These are phyloP conservation scores for Acanthamoeba culbertsoni DNA, from an alignment of 208 protist genomes.

Conservation along the genomic window DNA sequence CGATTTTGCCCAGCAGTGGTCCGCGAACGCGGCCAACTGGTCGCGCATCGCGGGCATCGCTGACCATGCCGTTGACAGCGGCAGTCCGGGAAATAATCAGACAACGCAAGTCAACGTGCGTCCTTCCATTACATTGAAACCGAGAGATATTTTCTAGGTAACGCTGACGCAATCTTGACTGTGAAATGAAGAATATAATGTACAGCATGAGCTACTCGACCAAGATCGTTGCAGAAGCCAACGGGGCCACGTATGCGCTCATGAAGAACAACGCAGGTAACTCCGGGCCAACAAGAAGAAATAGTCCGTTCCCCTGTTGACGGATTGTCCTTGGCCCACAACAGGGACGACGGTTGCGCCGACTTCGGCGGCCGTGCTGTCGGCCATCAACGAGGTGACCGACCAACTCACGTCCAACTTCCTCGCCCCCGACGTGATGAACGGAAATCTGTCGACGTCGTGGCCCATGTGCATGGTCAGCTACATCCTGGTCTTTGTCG, in stretches of 20 bases:
- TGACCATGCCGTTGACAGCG: not conserved
- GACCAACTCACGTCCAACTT: not conserved
- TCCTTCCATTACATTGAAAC: not conserved
- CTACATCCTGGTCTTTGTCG: not conserved
- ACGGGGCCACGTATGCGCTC: not conserved
- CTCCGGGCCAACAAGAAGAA: not conserved
- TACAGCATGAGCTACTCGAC: conserved; percentile 49
- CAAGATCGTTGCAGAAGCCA: not conserved
- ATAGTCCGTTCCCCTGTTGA: not conserved
- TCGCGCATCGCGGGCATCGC: not conserved
- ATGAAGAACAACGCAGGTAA: not conserved
- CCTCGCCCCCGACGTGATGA: not conserved
- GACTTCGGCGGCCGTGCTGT: not conserved
- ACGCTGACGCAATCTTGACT: not conserved
- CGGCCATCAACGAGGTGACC: not conserved
- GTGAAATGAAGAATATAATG: not conserved
- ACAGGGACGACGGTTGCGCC: not conserved
- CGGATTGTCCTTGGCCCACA: not conserved
- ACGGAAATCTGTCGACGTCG: not conserved
- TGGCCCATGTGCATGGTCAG: conserved; percentile 1
- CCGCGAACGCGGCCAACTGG: not conserved
- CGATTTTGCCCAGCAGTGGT: not conserved
- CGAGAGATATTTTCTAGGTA: not conserved
- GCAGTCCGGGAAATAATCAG: not conserved
- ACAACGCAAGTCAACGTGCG: not conserved